phyloP scores from a whole-genome alignment of 1,284 basidiomycete species.

The Cutaneotrichosporon cyanovorans region DNA sequence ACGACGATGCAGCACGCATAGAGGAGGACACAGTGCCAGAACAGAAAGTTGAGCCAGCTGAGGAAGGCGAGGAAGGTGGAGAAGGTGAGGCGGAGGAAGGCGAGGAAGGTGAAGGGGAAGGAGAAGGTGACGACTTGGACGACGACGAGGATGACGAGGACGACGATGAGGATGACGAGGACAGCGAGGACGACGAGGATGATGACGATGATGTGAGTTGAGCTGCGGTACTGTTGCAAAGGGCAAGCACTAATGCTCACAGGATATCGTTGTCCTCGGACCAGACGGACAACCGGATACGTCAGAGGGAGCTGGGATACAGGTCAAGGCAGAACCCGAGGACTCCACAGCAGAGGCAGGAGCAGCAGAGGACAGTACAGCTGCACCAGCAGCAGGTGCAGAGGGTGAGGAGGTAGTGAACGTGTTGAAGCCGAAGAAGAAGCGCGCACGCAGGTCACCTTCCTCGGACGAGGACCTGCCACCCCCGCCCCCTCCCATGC shows the following conservation, averaged over 20 bases:
- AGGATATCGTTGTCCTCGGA: constrained; percentile 10
- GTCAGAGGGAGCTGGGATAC: constrained; percentile 7
- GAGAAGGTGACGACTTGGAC: constrained; percentile 23
- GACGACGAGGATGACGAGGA: constrained; percentile 20
- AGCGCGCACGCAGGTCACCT: constrained; percentile 23
- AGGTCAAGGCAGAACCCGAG: not conserved
- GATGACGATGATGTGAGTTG: constrained; percentile 17
- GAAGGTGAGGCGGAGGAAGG: constrained; percentile 46
- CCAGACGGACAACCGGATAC: constrained; percentile 10
- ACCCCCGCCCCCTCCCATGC: constrained; percentile 38
- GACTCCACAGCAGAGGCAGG: constrained; percentile 14
- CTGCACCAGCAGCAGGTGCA: not conserved
- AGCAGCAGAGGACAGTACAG: constrained; percentile 1
- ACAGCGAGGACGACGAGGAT: constrained; percentile 17
- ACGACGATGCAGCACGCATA: too few relatives aligned
- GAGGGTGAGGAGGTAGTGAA: constrained; percentile 11
- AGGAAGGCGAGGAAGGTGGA: constrained; percentile 55
- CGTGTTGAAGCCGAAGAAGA: constrained; percentile 31
- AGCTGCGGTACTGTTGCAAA: constrained; percentile 1
- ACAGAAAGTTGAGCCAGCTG: constrained; percentile 49
- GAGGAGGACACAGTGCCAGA: constrained; percentile 52
- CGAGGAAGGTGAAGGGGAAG: constrained; percentile 19
- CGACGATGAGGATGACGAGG: constrained; percentile 19
- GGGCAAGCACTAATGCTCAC: constrained; percentile 1
- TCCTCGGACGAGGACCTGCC: constrained; percentile 37